Conservation (phyloP, 768 basidiomycete species). For the Suillus paluster region DNA sequence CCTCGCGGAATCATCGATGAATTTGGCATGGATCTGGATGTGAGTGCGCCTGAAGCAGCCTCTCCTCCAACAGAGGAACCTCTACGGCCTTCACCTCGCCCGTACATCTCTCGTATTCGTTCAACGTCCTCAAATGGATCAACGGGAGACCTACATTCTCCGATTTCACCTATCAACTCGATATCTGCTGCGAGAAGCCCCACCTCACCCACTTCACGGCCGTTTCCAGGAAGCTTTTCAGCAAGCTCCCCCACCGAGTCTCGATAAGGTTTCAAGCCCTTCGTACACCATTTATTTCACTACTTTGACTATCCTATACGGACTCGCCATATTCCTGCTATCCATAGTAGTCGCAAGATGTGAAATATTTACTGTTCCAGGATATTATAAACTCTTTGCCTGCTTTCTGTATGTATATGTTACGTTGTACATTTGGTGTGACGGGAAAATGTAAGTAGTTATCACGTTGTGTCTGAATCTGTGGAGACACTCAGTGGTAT, state of each 20-base stretch:
- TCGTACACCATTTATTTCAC: constrained; percentile 2
- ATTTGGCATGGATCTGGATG: constrained; percentile 46
- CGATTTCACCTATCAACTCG: constrained; percentile 7
- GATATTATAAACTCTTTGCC: neutral
- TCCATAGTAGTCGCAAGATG: neutral
- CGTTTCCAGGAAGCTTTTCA: neutral
- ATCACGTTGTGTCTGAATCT: too few species aligned
- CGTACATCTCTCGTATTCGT: constrained; percentile 62
- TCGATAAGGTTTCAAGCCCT: neutral
- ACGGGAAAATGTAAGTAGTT: too few species aligned
- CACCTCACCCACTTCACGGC: neutral
- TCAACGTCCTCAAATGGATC: constrained; percentile 43
- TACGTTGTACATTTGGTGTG: neutral
- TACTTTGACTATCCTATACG: neutral
- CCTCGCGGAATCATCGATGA: constrained; percentile 73
- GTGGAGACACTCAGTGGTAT: too few species aligned
- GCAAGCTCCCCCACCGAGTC: neutral
- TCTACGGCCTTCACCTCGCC: constrained; percentile 48
- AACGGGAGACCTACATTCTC: constrained; percentile 3
- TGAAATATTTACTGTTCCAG: constrained; percentile 3
- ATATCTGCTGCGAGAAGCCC: constrained; percentile 5
- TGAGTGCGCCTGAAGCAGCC: constrained; percentile 11
- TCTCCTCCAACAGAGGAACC: constrained; percentile 21
- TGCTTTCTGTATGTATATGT: neutral
- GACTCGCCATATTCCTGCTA: neutral